Conservation (phyloP, 208 protist species). For the Acanthamoeba divionensis region DNA sequence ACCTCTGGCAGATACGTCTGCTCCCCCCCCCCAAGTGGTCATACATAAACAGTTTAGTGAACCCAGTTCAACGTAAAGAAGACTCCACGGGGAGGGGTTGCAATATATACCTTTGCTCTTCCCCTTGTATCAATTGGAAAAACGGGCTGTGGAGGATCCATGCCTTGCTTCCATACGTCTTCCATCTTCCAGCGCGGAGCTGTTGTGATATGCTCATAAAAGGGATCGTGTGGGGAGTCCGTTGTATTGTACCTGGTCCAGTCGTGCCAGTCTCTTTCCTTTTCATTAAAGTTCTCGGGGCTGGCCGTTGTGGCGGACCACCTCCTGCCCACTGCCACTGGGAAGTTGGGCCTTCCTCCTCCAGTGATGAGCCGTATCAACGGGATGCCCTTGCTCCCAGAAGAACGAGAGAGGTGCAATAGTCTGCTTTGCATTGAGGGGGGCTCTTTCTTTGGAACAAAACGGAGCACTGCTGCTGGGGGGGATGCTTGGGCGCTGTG, state of each 20-base stretch:
- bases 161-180: neutral
- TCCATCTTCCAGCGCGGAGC: neutral
- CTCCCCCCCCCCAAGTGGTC: neutral
- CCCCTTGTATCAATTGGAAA: neutral
- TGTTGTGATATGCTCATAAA: neutral
- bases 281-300: no score
- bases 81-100: no score
- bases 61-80: neutral
- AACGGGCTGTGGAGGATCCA: conserved; percentile 26
- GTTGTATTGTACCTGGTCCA: neutral
- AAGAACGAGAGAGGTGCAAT: no score
- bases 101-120: neutral
- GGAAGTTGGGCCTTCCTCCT: no score
- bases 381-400: no score
- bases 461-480: no score
- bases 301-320: no score
- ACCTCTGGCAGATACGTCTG: neutral
- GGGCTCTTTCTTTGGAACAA: no score
- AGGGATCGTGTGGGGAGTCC: neutral
- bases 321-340: no score
- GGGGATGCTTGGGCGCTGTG: no score
- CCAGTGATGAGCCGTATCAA: no score
- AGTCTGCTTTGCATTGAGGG: no score
- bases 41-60: neutral
- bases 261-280: neutral